Evolutionary conservation across 768 basidiomycete species (phyloP), one percentile per base, ranked within the genome.

Genomic region (Russula virescens): DNA sequence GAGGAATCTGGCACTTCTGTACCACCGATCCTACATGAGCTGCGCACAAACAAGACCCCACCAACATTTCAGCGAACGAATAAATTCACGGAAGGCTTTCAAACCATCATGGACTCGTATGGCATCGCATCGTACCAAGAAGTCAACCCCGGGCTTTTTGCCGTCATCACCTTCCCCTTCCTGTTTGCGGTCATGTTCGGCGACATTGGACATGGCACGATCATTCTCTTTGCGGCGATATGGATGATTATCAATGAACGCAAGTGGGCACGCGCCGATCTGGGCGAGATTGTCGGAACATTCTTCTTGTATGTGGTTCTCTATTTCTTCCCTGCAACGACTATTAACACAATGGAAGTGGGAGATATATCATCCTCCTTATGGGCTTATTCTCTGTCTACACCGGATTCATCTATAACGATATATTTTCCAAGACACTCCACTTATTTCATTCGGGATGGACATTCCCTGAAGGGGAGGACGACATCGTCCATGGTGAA

Each of bases 101-200:
- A 99, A 75, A 84, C 90, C 42, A 95, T 99, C 75, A 97, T 99
- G 87, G 97, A 99, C 74, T 88, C 89, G 55, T 99, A 99, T 71
- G 97, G 96, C 70, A 86, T 92, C 55, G 91, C 94, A 16, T 86
- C 84, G 1, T 98, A 99, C 72, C 91, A 98, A 72, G 97, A 99
- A 75, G 86, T 94, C 72, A 98, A 98, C 72, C 96, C 97, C 21
- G 97, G 95, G 58, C 76, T 98, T 31, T 96, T 96, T 74, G 93
- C 92, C 0, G 78, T 91, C 68, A 78, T 89, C 68, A 97, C 94
- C 1, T 97, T 97, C 85, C 97, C 97, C 0, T 98, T 99, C 85
- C 76, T 99, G 68, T 99, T 98, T 70, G 96, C 94, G 5, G 92
- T 99, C 77, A 99, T 99, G 97, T 99, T 99, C 72, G 97, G 97